Evolutionary conservation across 768 basidiomycete species (phyloP).

Genomic region (Collybia nuda): DNA sequence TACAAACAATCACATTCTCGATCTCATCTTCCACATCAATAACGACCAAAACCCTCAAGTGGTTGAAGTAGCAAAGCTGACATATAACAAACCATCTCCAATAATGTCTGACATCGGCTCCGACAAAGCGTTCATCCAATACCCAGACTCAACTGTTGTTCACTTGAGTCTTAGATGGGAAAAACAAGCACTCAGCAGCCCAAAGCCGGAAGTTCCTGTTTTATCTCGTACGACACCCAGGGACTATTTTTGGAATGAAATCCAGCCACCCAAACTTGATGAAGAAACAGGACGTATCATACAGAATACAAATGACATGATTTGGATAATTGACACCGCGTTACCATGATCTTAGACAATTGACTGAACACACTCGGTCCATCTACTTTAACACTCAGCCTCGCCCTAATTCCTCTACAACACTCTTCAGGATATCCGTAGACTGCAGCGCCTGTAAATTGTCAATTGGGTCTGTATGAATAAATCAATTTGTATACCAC

Average conservation of each 20-base stretch:
- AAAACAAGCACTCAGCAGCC: not conserved
- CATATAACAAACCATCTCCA: not conserved
- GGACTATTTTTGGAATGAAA: not conserved
- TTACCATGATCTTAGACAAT: too few species aligned
- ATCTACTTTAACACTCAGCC: too few species aligned
- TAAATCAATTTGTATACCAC: too few species aligned
- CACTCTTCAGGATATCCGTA: too few species aligned
- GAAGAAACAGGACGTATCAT: not conserved
- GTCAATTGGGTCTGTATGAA: too few species aligned
- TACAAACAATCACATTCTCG: not conserved
- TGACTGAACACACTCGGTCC: too few species aligned
- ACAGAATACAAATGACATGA: not conserved
- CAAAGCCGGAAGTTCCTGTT: too few species aligned
- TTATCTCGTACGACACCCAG: not conserved
- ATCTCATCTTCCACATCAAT: not conserved
- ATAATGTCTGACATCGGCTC: not conserved
- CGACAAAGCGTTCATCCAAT: not conserved
- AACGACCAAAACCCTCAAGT: not conserved
- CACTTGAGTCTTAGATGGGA: not conserved
- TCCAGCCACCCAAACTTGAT: not conserved
- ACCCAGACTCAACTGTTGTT: not conserved
- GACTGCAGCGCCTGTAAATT: too few species aligned
- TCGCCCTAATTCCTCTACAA: too few species aligned
- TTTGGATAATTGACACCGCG: too few species aligned
- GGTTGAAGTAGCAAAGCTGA: not conserved